phyloP scores from a whole-genome alignment of 139 green algal species.

The Asterochloris sp. region DNA sequence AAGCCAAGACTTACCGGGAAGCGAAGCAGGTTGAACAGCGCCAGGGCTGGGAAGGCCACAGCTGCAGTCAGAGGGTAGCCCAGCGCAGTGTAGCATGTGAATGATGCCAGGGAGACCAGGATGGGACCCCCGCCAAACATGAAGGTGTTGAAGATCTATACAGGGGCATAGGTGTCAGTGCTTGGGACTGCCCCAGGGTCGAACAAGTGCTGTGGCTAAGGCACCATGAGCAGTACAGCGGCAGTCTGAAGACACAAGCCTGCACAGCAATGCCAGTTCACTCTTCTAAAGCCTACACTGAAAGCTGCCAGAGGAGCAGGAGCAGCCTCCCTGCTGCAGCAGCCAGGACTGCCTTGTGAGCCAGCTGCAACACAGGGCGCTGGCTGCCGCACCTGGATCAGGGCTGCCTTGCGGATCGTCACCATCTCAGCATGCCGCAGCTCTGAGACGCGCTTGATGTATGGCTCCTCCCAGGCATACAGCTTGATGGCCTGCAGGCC shows the following conservation, averaged over 20 bases:
- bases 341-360: background rate
- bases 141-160: constrained; percentile 11
- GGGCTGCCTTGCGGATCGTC: constrained; percentile 28
- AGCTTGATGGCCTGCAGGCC: constrained; percentile 94
- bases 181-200: too few species aligned
- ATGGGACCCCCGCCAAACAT: constrained; percentile 34
- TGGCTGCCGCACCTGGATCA: constrained; percentile 11
- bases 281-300: too few species aligned
- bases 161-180: too few species aligned
- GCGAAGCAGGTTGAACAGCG: constrained; percentile 84
- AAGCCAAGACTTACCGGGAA: constrained; percentile 50
- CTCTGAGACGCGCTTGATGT: constrained; percentile 64
- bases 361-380: too few species aligned
- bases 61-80: constrained; percentile 60
- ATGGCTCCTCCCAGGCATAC: constrained; percentile 86
- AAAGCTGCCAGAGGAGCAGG: too few species aligned
- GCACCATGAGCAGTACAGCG: too few species aligned
- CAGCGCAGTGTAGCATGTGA: constrained; percentile 50
- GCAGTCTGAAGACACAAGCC: too few species aligned
- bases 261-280: too few species aligned
- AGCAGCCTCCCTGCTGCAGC: constrained; percentile 19
- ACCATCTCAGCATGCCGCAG: constrained; percentile 70
- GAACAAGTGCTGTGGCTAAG: too few species aligned
- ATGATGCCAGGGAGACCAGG: constrained; percentile 46
- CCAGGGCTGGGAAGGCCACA: constrained; percentile 78